These are phyloP conservation scores for Rhizopogon sp. DNA, from an alignment of 768 basidiomycete species.

Conservation along the genomic window DNA sequence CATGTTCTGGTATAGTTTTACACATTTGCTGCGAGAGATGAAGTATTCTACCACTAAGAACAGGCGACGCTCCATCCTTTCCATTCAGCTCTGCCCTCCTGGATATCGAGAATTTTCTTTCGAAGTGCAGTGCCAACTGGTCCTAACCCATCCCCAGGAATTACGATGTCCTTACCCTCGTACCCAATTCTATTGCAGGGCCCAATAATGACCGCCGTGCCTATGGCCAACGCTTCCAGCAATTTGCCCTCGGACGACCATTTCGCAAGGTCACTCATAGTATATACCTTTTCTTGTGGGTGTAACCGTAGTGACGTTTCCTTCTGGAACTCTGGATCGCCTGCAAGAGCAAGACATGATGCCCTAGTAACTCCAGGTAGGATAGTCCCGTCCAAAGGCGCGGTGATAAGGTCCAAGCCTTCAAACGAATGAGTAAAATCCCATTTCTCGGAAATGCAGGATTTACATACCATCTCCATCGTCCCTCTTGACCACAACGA, in stretches of 20 bases:
- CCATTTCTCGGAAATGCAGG: not conserved
- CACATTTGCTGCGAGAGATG: too few relatives aligned
- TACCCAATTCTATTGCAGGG: slow-evolving; percentile 73
- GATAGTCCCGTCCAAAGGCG: slow-evolving; percentile 87
- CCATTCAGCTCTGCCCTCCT: slow-evolving; percentile 60
- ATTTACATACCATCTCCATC: slow-evolving; percentile 44
- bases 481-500: slow-evolving; percentile 55
- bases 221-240: slow-evolving; percentile 80
- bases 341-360: slow-evolving; percentile 69
- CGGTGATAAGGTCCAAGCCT: slow-evolving; percentile 83
- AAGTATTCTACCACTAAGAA: not conserved
- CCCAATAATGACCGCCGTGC: slow-evolving; percentile 77
- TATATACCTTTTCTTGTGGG: slow-evolving; percentile 55
- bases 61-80: slow-evolving; percentile 59
- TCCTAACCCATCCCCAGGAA: slow-evolving; percentile 51
- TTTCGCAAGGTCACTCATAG: slow-evolving; percentile 52
- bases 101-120: slow-evolving; percentile 70
- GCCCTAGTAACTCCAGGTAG: slow-evolving; percentile 90
- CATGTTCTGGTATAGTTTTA: too few relatives aligned
- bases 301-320: slow-evolving; percentile 26
- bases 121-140: slow-evolving; percentile 65
- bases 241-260: slow-evolving; percentile 57
- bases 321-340: slow-evolving; percentile 48
- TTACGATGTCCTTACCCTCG: slow-evolving; percentile 52
- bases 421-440: not conserved